Evolutionary conservation across 2,329 filamentous ascomycete species (phyloP), one percentile per base, ranked within the genome.

Genomic region (Drechmeria coniospora): DNA sequence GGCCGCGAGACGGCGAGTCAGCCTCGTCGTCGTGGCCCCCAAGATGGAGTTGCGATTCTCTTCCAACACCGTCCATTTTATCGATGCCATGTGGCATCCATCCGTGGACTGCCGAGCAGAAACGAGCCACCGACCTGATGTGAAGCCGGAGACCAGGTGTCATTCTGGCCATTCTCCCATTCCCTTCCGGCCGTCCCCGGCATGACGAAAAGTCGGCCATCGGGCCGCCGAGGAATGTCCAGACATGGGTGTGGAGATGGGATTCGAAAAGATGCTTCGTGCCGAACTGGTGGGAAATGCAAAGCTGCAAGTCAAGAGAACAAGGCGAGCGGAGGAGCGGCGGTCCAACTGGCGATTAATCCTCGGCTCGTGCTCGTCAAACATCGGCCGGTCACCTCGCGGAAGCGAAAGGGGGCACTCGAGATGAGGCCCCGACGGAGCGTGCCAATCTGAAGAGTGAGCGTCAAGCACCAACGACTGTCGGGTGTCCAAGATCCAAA

Each of bases 361-460:
- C 55, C 54, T 49, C 54, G 50, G 50, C 50, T 51, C 50, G 36
- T 45, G 42, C 46, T 53, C 53, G 54, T 56, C 54, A 53, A 39
- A 48, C 42, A 32, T 57, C 53, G 53, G 56, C 59, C 59, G 63
- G 32, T 28, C 34, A 63, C 58, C 57, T 62, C 52, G 44, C 44
- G 38, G 59, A 62, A 64, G 59, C 54, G 20, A 59, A 57, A 61
- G 56, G 49, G 42, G 38, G 26, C 42, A 45, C 49, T 44, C 38
- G 43, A 37, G 29, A 42, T 38, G 10, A 30, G 25, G 57, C 57
- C 59, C 59, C 54, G 53, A 54, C 55, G 45, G 35, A 36, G 50
- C 43, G 41, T 38, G 54, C 54, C 61, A 65, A 63, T 65, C 57
- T 65, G 61, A 61, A 54, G 56, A 58, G 44, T 50, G 49, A 42